Conservation (phyloP, 345 rosid genomes). For the Triadica sebifera region DNA sequence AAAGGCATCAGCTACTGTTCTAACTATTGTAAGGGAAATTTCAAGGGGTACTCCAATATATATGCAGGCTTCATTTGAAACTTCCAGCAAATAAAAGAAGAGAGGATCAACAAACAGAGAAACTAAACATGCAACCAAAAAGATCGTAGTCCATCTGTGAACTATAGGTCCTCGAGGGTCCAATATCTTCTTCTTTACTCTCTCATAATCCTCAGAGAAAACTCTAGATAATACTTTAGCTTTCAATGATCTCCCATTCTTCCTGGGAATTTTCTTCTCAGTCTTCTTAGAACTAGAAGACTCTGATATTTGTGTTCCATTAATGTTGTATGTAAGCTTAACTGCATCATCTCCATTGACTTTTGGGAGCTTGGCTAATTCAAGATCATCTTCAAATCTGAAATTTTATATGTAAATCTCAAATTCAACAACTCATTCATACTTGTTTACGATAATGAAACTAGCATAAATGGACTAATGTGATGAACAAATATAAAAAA, state of each 20-base stretch:
- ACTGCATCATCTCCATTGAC: constrained; percentile 40
- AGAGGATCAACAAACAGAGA: constrained; percentile 83
- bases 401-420: background rate
- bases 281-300: constrained; percentile 25
- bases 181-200: constrained; percentile 55
- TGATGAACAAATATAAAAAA: background rate
- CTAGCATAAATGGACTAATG: background rate
- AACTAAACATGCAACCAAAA: constrained; percentile 63
- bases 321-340: constrained; percentile 45
- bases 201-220: constrained; percentile 71
- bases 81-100: constrained; percentile 66
- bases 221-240: constrained; percentile 71
- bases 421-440: constrained; percentile 1
- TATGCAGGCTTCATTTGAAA: constrained; percentile 52
- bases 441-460: background rate
- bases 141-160: constrained; percentile 69
- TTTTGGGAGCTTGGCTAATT: constrained; percentile 38
- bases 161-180: constrained; percentile 71
- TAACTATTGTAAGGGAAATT: constrained; percentile 53
- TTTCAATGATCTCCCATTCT: constrained; percentile 46
- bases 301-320: constrained; percentile 44
- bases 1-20: constrained; percentile 74
- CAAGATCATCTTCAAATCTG: constrained; percentile 64
- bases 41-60: constrained; percentile 53
- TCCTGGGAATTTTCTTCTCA: constrained; percentile 24